Base-by-base conservation (phyloP, 768 basidiomycete genomes). In the Russula abietina region DNA sequence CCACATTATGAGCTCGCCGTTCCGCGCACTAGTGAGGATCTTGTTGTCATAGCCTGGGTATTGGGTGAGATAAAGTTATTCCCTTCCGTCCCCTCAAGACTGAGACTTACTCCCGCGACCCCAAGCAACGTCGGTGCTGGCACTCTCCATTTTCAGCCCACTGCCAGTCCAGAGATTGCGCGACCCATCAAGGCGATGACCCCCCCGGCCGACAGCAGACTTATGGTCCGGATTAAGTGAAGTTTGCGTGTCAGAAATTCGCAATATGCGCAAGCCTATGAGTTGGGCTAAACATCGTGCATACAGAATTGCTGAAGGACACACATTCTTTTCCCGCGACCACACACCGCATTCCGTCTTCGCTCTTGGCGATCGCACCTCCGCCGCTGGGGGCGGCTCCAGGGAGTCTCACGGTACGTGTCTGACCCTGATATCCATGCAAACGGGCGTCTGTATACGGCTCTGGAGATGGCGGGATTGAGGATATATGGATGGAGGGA, bases 1-100 rank as follows among this genome's bases (percentile, higher is more conserved):
- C 90, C 90, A 92, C 78, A 91, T 82, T 33, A 91, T 87, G 41
- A 92, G 80, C 57, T 91, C 90, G 1, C 90, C 90, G 65, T 90
- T 91, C 17, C 87, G 77, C 1, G 88, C 88, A 69, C 89, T 89
- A 3, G 90, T 91, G 24, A 92, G 72, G 54, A 91, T 82, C 74
- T 91, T 92, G 72, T 85, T 84, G 71, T 76, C 83, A 74, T 83
- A 89, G 12, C 72, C 89, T 91, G 65, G 17, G 48, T 22, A 32
- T 22, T n/a, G 8, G 16, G 9, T 55, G n/a, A 11, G 43, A 22
- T 64, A 54, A n/a, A 38, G 12, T 39, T 36, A n/a, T 4, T n/a
- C 26, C 12, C n/a, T 24, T 14, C n/a, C 28, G 11, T 12, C 48
- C 33, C 9, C 7, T 60, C 41, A 58, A 32, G 51, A 22, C n/a